Percentiles rank a stretch among this genome's conserved stretches.
Conservation (phyloP, 768 basidiomycete genomes). For the Tremella fuciformis region DNA sequence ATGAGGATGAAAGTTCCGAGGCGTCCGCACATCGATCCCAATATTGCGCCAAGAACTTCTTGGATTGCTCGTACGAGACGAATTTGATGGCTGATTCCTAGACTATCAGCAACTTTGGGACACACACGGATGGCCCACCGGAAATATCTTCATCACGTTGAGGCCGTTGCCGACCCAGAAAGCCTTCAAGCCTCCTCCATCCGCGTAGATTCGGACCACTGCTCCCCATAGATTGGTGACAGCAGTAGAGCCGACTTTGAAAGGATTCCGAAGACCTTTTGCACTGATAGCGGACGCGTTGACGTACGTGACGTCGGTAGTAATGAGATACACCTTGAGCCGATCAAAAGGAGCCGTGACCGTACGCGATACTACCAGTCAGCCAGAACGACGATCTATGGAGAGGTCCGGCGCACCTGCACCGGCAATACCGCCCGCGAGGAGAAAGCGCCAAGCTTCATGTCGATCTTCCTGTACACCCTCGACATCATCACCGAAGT, state of each 20-base stretch:
- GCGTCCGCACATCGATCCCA: constrained; percentile 87
- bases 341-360: constrained; percentile 98
- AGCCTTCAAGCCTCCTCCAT: constrained; percentile 74
- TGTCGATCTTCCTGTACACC: constrained; percentile 54
- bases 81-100: constrained; percentile 97
- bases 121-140: constrained; percentile 51
- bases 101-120: not conserved
- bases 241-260: constrained; percentile 35
- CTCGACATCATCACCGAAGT: constrained; percentile 30
- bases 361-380: constrained; percentile 74
- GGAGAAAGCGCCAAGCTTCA: constrained; percentile 75
- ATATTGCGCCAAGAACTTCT: constrained; percentile 88
- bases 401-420: constrained; percentile 66
- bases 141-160: constrained; percentile 92
- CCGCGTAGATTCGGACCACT: constrained; percentile 74
- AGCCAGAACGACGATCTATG: constrained; percentile 13
- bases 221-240: constrained; percentile 64
- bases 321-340: constrained; percentile 93
- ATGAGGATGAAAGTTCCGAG: constrained; percentile 81
- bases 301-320: constrained; percentile 49
- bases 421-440: constrained; percentile 92
- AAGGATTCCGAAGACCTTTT: constrained; percentile 44
- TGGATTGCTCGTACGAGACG: constrained; percentile 89
- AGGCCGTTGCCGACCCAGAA: constrained; percentile 96
- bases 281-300: constrained; percentile 1